Evolutionary conservation across 202 grass and related monocot genomes (phyloP).

Genomic region (Schoenoplectus tabernaemontani): DNA sequence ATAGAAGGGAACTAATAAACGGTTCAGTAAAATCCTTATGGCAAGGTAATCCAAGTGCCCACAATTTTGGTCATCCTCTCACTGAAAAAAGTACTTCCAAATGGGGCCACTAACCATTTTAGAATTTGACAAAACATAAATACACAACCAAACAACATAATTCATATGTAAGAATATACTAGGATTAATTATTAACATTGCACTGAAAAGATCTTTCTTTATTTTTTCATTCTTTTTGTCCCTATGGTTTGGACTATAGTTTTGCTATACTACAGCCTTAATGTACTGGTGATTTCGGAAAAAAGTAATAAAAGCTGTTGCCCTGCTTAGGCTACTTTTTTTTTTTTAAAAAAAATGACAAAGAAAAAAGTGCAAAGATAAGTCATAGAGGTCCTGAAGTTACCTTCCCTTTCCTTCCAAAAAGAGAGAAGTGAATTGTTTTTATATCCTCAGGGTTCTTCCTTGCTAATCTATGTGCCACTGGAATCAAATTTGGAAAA

Average conservation of each 20-base stretch:
- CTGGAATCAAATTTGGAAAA: conserved; percentile 42
- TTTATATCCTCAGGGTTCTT: conserved; percentile 88
- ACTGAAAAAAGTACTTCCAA: neutral
- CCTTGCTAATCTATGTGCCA: conserved; percentile 66
- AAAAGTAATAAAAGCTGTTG: neutral
- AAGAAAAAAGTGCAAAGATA: conserved; percentile 4
- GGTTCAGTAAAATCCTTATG: neutral
- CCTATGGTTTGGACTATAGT: too few species aligned
- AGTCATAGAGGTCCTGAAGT: conserved; percentile 1
- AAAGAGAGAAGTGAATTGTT: conserved; percentile 87
- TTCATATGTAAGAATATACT: neutral
- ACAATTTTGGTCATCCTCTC: neutral
- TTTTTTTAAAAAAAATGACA: neutral
- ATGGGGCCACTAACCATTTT: neutral
- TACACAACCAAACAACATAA: neutral
- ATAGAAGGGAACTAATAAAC: neutral
- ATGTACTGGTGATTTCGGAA: neutral
- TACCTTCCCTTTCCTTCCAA: conserved; percentile 97
- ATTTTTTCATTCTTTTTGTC: too few species aligned
- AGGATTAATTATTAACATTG: neutral
- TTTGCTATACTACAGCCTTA: neutral
- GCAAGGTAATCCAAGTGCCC: neutral
- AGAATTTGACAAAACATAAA: neutral
- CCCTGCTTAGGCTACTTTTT: neutral
- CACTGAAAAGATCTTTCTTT: too few species aligned